Evolutionary conservation across 768 basidiomycete genomes (phyloP), one percentile per base, ranked within the genome.

Genomic region (Boletus pseudo-olivaceus): DNA sequence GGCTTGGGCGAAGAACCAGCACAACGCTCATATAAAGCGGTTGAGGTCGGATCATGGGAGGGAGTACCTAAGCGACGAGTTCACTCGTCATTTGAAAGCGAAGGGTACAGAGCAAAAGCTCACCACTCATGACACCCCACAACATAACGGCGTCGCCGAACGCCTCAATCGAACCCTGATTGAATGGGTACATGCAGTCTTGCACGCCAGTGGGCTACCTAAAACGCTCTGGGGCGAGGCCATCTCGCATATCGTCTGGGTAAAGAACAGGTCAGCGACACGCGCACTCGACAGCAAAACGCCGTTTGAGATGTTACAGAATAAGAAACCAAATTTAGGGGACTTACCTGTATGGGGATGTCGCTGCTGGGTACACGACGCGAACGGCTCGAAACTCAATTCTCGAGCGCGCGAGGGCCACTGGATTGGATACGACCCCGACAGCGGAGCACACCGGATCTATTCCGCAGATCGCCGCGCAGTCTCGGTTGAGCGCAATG

Each of bases 121-220:
- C 32, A 47, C 62, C 29, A 47, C 35, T 0, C 51, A 56, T 7
- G 38, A 65, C 11, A 65, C 60, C 1, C 67, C 60, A 0, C 37
- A 65, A 19, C 63, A 69, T 38, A 73, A 71, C 37, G 62, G 69
- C 2, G 40, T 69, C 10, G 66, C 69, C 0, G 67, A 72, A 49
- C 26, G 60, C 7, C 54, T 63, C 1, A 70, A 68, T 43, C 44
- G 58, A 4, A 68, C 56, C 0, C 32, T 67, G 0, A 11, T 60
- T 3, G 54, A 68, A 44, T 29, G 51, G 2, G 55, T 63, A 8
- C 49, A 50, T 2, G 48, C 59, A 1, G 51, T 68, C 26, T 37
- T 69, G 8, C 58, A 61, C 23, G 59, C 48, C 1, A 53, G 56
- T 17, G 46, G 54, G 5, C 44, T 65, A n/a, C n/a, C n/a, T n/a